Evolutionary conservation across 352 stramenopile genomes (phyloP).

Genomic region (Aphanomyces euteiches): DNA sequence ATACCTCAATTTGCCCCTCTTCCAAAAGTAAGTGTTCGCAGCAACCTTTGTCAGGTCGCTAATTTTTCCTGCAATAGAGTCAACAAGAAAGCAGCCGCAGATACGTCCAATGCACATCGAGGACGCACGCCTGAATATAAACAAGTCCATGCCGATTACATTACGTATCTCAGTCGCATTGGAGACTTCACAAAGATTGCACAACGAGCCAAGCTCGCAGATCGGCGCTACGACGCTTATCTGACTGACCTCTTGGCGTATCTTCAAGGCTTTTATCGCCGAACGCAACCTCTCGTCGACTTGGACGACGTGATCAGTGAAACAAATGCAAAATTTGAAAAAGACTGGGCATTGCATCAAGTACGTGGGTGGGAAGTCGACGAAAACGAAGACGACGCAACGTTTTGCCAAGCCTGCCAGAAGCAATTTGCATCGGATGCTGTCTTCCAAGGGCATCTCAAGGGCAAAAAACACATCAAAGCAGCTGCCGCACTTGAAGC

Average conservation of each 20-base stretch:
- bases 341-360: slow-evolving; percentile 63
- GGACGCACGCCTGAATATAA: slow-evolving; percentile 30
- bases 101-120: slow-evolving; percentile 13
- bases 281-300: slow-evolving; percentile 84
- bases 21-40: slow-evolving; percentile 40
- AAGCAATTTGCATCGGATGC: slow-evolving; percentile 72
- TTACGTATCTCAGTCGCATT: slow-evolving; percentile 66
- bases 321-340: slow-evolving; percentile 78
- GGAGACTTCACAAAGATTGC: slow-evolving; percentile 63
- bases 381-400: slow-evolving; percentile 19
- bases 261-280: slow-evolving; percentile 81
- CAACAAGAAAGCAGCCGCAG: slow-evolving; percentile 22
- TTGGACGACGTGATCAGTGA: slow-evolving; percentile 81
- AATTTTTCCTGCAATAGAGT: not conserved
- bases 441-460: slow-evolving; percentile 68
- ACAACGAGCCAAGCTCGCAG: slow-evolving; percentile 52
- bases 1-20: slow-evolving; percentile 69
- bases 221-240: slow-evolving; percentile 59
- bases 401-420: slow-evolving; percentile 63
- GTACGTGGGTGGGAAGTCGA: slow-evolving; percentile 53
- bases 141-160: slow-evolving; percentile 51
- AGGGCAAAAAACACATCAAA: slow-evolving; percentile 79
- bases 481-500: slow-evolving; percentile 33
- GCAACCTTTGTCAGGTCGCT: not conserved
- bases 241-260: slow-evolving; percentile 73